Conservation (phyloP, 257 asterid genomes). For the Dorcoceras hygrometricum region DNA sequence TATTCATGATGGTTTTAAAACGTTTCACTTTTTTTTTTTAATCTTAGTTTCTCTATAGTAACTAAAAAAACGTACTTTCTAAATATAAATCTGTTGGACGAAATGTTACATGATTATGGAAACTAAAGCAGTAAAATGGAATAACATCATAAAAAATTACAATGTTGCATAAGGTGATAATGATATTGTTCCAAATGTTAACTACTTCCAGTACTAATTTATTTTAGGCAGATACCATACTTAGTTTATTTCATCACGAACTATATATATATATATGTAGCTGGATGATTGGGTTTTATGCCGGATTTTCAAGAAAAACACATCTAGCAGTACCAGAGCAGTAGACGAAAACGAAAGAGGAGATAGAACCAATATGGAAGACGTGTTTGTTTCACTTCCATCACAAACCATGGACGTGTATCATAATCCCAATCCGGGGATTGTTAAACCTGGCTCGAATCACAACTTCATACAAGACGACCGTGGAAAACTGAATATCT, state of each 20-base stretch:
- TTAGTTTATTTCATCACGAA: too few relatives aligned
- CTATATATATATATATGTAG: slow-evolving; percentile 22
- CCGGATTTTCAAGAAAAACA: slow-evolving; percentile 44
- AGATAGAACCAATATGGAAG: slow-evolving; percentile 13
- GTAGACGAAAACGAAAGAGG: slow-evolving; percentile 20
- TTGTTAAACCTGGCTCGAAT: not conserved
- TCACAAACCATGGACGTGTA: slow-evolving; percentile 15
- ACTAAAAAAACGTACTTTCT: too few relatives aligned
- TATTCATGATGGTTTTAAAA: not conserved
- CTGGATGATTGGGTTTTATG: slow-evolving; percentile 55
- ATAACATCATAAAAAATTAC: not conserved
- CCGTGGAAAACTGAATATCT: not conserved
- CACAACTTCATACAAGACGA: not conserved
- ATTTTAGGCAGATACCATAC: too few relatives aligned
- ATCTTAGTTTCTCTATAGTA: too few relatives aligned
- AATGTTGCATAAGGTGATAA: not conserved
- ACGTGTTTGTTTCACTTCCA: slow-evolving; percentile 17
- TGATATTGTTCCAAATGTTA: not conserved
- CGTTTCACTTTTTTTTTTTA: too few relatives aligned
- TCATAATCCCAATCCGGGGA: slow-evolving; percentile 10
- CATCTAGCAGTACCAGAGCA: slow-evolving; percentile 15
- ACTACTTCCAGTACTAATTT: not conserved
- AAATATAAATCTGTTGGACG: too few relatives aligned
- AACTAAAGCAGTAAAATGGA: not conserved
- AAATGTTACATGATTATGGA: too few relatives aligned